Evolutionary conservation across 2,329 filamentous ascomycete genomes (phyloP).

Genomic region (Raffaelea albimanens): DNA sequence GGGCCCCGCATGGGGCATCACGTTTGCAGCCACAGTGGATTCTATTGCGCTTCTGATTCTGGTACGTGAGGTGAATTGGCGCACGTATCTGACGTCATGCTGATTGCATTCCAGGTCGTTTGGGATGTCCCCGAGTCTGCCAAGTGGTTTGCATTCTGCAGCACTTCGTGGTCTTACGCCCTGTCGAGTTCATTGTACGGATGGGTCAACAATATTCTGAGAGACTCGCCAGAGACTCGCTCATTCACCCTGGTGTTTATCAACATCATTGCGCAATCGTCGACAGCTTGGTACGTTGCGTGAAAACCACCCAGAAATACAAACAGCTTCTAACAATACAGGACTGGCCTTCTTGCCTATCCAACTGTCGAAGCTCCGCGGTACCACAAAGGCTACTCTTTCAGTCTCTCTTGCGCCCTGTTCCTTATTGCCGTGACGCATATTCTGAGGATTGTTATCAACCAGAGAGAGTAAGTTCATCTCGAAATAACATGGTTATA

Average conservation of each 20-base stretch:
- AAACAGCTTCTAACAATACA: background rate
- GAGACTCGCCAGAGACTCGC: slow-evolving; percentile 34
- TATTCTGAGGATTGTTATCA: background rate
- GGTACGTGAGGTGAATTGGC: slow-evolving; percentile 14
- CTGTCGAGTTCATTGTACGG: slow-evolving; percentile 47
- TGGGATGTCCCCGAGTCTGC: slow-evolving; percentile 47
- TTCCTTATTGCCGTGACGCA: background rate
- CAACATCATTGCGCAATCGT: slow-evolving; percentile 43
- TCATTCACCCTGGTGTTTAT: slow-evolving; percentile 22
- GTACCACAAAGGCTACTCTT: slow-evolving; percentile 32
- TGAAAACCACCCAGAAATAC: background rate
- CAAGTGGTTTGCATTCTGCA: slow-evolving; percentile 44
- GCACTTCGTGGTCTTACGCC: slow-evolving; percentile 37
- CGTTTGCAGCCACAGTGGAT: slow-evolving; percentile 39
- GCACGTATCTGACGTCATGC: too few species aligned
- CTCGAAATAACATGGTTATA: background rate
- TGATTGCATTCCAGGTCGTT: slow-evolving; percentile 15
- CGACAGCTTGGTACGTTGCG: slow-evolving; percentile 42
- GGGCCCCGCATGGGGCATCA: slow-evolving; percentile 46
- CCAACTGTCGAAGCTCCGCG: slow-evolving; percentile 32
- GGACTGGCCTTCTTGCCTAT: slow-evolving; percentile 29
- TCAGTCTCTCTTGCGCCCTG: slow-evolving; percentile 9
- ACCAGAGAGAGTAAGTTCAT: background rate
- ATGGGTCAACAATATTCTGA: slow-evolving; percentile 43
- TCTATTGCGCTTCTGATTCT: slow-evolving; percentile 43